phyloP scores from a whole-genome alignment of 306 rosid species.

The Acmispon strigosus region DNA sequence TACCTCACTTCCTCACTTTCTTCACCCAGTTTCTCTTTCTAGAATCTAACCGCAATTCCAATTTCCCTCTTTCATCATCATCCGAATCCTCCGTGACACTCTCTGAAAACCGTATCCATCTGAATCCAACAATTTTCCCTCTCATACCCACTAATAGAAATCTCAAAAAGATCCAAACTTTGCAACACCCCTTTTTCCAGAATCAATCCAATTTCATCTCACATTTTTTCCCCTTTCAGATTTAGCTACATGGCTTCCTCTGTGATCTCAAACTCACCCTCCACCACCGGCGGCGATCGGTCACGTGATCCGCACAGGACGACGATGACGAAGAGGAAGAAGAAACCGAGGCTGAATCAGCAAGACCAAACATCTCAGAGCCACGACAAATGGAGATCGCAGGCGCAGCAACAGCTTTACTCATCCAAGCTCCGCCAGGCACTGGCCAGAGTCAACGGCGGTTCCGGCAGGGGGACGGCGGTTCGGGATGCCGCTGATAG shows the following conservation, averaged over 20 bases:
- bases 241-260: constrained; percentile 43
- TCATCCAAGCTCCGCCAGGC: constrained; percentile 72
- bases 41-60: constrained; percentile 5
- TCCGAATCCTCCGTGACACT: too few relatives aligned
- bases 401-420: constrained; percentile 64
- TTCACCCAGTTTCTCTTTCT: not conserved
- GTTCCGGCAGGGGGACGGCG: constrained; percentile 31
- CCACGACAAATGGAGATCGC: constrained; percentile 60
- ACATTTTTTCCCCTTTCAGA: not conserved
- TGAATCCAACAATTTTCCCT: constrained; percentile 10
- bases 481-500: constrained; percentile 85
- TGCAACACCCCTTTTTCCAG: not conserved
- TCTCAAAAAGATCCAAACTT: not conserved
- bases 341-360: constrained; percentile 32
- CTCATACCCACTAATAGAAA: not conserved
- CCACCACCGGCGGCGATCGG: constrained; percentile 15
- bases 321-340: constrained; percentile 73
- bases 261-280: constrained; percentile 40
- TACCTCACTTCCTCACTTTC: not conserved
- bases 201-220: not conserved
- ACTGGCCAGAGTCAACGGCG: constrained; percentile 42
- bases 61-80: not conserved
- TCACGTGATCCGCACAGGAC: constrained; percentile 40
- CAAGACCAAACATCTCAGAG: constrained; percentile 15
- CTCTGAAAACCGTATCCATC: constrained; percentile 7